phyloP scores from a whole-genome alignment of 1,284 basidiomycete genomes.

The Peniophora sp. region DNA sequence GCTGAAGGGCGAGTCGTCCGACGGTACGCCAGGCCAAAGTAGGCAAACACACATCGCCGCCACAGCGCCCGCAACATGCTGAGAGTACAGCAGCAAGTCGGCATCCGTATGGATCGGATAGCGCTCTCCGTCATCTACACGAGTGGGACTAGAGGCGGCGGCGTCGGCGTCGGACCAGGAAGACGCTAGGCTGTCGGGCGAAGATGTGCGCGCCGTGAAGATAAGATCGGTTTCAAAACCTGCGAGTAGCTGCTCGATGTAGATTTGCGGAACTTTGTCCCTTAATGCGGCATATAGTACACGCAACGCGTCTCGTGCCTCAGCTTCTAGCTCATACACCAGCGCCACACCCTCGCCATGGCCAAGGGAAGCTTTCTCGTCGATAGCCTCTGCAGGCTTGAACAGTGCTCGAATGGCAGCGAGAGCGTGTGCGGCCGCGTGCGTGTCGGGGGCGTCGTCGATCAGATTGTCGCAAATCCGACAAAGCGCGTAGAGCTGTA shows the following conservation, averaged over 20 bases:
- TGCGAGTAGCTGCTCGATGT: background rate
- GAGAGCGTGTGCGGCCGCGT: background rate
- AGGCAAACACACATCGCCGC: background rate
- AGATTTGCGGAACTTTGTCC: background rate
- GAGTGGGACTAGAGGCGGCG: no score
- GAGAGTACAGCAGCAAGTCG: background rate
- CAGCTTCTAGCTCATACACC: no score
- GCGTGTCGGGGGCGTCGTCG: conserved; percentile 5
- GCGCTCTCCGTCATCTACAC: background rate
- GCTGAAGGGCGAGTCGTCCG: background rate
- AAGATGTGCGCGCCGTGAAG: background rate
- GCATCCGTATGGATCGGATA: background rate
- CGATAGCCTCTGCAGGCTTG: no score
- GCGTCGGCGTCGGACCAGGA: no score
- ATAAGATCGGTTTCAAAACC: background rate
- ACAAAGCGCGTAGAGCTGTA: no score
- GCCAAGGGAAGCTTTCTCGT: no score
- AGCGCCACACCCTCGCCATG: no score
- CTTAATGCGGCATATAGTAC: background rate
- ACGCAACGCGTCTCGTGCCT: background rate
- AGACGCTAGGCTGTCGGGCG: no score
- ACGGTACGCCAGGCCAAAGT: background rate
- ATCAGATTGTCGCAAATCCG: no score
- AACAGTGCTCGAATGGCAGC: background rate
- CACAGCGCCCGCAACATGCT: background rate